Evolutionary conservation across 768 basidiomycete species (phyloP), one percentile per base, ranked within the genome.

Genomic region (Xanthoconium stramineum): DNA sequence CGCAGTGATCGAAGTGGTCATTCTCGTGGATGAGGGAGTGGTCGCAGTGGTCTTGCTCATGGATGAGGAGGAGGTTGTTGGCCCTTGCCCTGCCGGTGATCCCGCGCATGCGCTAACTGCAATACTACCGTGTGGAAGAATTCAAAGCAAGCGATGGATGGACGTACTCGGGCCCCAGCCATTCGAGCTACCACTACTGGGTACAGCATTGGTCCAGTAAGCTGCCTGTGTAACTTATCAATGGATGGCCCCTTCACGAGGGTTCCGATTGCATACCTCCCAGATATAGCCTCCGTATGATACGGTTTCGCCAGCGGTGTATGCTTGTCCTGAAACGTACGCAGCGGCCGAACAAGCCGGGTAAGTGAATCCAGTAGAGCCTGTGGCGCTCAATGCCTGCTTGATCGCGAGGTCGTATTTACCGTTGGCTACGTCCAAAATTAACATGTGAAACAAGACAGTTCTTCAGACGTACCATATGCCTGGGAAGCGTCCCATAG

Each of bases 331-430:
- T 10, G 79, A 65, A 48, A 74, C 72, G 62, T 71, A 88, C 0
- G 82, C 76, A 17, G 82, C 74, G 11, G 84, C 82, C 39, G 79
- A 76, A 65, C 85, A 88, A 49, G 80, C 60, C 15, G 85, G 84
- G 69, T 76, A 87, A 3, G 80, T 81, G 68, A 88, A 88, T 9
- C 85, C 84, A 17, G 82, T 83, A n/a, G 84, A 83, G 46, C 86
- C 85, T 36, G 85, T 82, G 14, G 81, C 80, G 14, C 71, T 68
- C 37, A 88, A 74, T 29, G 81, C 77, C 55, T 79, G 78, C 71
- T 89, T 88, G 57, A 86, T 80, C 7, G 78, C 81, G 15, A 77
- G 65, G 62, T 86, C 84, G 60, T 79, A 88, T 30, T 81, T 78
- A 55, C 74, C 71, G 64, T 88, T 88, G 30, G 75, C 86, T 76